A percentile compares a stretch with the other conserved stretches of the same genome.
phyloP scores from a whole-genome alignment of 345 rosid species.

The Melaleuca alternifolia region DNA sequence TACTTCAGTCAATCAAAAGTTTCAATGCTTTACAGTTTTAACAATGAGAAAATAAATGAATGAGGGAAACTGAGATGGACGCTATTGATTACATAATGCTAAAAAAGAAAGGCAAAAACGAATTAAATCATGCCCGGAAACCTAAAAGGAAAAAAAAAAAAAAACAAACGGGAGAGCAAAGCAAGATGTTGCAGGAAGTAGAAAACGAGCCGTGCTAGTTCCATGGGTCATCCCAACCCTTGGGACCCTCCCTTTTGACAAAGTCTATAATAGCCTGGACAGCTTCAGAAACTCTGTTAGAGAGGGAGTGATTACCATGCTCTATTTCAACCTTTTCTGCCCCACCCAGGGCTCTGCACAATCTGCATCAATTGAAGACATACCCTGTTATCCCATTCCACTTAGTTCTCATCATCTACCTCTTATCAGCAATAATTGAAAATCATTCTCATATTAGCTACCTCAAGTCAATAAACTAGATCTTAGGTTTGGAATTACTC shows the following conservation, averaged over 20 bases:
- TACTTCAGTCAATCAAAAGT: neutral
- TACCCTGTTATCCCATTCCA: neutral
- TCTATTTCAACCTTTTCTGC: conserved; percentile 88
- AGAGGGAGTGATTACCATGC: conserved; percentile 88
- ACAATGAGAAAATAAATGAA: neutral
- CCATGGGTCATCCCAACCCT: conserved; percentile 99
- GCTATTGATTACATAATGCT: neutral
- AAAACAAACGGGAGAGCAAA: neutral
- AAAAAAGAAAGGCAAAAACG: neutral
- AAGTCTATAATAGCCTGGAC: conserved; percentile 65
- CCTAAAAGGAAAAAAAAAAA: neutral
- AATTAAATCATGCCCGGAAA: neutral
- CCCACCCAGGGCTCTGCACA: conserved; percentile 94
- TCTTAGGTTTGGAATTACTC: neutral
- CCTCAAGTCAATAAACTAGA: neutral
- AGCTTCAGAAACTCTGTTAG: conserved; percentile 71
- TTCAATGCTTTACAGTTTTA: neutral
- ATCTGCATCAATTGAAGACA: conserved; percentile 22
- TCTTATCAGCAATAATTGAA: neutral
- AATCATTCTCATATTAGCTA: neutral
- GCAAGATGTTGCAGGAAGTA: neutral
- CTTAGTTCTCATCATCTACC: neutral
- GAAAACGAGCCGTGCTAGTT: conserved; percentile 7
- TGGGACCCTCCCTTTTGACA: conserved; percentile 77
- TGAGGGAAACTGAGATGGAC: neutral